Percentiles rank a stretch among this genome's conserved stretches.
Evolutionary conservation across 2,329 filamentous ascomycete genomes (phyloP).

Genomic region (Fusarium nodosum): DNA sequence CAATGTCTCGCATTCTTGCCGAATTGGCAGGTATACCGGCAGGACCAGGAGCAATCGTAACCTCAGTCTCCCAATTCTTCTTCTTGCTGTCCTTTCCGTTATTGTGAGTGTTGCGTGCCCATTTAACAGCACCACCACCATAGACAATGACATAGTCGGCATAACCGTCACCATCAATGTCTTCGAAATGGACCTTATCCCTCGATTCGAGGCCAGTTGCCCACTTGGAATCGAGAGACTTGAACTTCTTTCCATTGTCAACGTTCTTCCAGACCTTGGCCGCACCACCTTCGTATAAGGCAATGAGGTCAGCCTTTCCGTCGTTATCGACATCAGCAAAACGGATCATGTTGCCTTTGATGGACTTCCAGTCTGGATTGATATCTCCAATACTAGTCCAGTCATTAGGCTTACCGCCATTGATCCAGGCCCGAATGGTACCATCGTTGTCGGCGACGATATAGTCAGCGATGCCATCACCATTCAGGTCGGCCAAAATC

Average conservation of each 20-base stretch:
- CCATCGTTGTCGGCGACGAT: no score
- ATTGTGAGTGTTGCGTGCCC: slow-evolving; percentile 6
- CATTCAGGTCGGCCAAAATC: no score
- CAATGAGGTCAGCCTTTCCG: slow-evolving; percentile 28
- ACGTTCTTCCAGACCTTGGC: slow-evolving; percentile 37
- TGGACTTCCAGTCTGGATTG: no score
- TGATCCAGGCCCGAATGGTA: no score
- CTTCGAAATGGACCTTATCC: slow-evolving; percentile 23
- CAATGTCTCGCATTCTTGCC: slow-evolving; percentile 1
- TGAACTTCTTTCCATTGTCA: slow-evolving; percentile 20
- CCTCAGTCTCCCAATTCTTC: slow-evolving; percentile 25
- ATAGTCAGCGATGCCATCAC: no score
- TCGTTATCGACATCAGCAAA: slow-evolving; percentile 33
- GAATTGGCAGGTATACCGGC: neutral
- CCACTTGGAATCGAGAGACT: slow-evolving; percentile 18
- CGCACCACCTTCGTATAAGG: slow-evolving; percentile 17
- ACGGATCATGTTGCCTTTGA: slow-evolving; percentile 30
- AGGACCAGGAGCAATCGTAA: slow-evolving; percentile 3
- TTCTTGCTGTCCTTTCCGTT: slow-evolving; percentile 24
- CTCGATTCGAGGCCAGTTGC: slow-evolving; percentile 18
- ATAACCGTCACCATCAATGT: slow-evolving; percentile 33
- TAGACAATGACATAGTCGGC: slow-evolving; percentile 35
- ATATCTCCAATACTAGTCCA: no score
- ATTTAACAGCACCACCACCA: slow-evolving; percentile 11
- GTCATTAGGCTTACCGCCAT: no score